Conservation (phyloP, 2,329 filamentous ascomycete species). For the Fonsecaea nubica region DNA sequence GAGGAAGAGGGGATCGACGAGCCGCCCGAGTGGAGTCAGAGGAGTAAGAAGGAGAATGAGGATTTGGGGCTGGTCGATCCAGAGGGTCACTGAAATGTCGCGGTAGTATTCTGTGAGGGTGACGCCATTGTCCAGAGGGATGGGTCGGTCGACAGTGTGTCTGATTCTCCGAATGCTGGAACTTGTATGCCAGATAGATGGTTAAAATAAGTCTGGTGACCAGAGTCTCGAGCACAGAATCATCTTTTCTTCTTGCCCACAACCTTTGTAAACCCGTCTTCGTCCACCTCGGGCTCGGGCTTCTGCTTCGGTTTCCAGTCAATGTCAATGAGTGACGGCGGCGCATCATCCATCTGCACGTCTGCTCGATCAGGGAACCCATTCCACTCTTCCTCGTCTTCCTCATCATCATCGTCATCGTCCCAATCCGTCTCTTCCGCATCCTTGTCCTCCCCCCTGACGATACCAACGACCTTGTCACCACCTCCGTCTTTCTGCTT, state of each 20-base stretch:
- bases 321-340: slow-evolving; percentile 57
- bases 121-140: background rate
- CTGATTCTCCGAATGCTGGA: background rate
- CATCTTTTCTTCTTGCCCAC: slow-evolving; percentile 69
- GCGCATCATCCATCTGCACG: slow-evolving; percentile 71
- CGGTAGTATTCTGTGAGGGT: background rate
- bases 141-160: background rate
- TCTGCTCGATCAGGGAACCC: slow-evolving; percentile 60
- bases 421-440: slow-evolving; percentile 65
- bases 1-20: slow-evolving; percentile 68
- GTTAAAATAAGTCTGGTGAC: no score
- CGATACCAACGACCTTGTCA: slow-evolving; percentile 38
- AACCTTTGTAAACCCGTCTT: slow-evolving; percentile 81
- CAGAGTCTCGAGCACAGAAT: slow-evolving; percentile 4
- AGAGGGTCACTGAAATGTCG: slow-evolving; percentile 24
- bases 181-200: background rate
- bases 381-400: slow-evolving; percentile 64
- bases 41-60: slow-evolving; percentile 65
- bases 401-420: slow-evolving; percentile 58
- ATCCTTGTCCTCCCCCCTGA: slow-evolving; percentile 50
- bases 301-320: slow-evolving; percentile 64
- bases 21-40: slow-evolving; percentile 65
- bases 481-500: slow-evolving; percentile 49
- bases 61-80: slow-evolving; percentile 60
- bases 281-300: slow-evolving; percentile 73